A percentile compares a stretch with the other conserved stretches of the same genome.
phyloP scores from a whole-genome alignment of 2,329 filamentous ascomycete genomes.

The Colletotrichum somersetense region DNA sequence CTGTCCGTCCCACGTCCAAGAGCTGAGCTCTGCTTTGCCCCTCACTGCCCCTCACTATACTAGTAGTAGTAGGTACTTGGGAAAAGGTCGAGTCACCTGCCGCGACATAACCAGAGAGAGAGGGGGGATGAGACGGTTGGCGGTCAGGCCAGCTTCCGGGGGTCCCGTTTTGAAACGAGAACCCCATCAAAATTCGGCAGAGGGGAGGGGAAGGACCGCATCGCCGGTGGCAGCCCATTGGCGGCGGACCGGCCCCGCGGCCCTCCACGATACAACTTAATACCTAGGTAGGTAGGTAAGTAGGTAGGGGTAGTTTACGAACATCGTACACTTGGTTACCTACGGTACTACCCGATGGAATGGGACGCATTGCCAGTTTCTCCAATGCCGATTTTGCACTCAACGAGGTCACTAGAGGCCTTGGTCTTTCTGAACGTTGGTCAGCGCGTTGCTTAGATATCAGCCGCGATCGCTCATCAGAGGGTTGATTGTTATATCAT shows the following conservation, averaged over 20 bases:
- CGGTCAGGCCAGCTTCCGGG: too few relatives aligned
- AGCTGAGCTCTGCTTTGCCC: conserved; percentile 11
- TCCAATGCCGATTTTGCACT: conserved; percentile 2
- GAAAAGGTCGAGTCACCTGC: neutral
- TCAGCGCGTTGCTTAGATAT: conserved; percentile 2
- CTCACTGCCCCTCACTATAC: conserved; percentile 1
- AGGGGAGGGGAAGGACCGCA: neutral
- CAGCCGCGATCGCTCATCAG: neutral
- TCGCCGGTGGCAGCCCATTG: conserved; percentile 33
- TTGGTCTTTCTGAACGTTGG: neutral
- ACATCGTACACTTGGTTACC: neutral
- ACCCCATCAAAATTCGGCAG: conserved; percentile 25
- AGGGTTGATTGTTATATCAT: neutral
- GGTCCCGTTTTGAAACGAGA: conserved; percentile 37
- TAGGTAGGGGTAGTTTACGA: too few relatives aligned
- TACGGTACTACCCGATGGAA: neutral
- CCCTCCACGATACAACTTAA: conserved; percentile 4
- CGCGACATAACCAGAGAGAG: neutral
- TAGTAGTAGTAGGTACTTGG: too few relatives aligned
- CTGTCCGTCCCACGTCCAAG: neutral
- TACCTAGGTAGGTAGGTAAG: too few relatives aligned
- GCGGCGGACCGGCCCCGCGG: conserved; percentile 33
- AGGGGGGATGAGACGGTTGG: too few relatives aligned
- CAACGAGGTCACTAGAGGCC: neutral
- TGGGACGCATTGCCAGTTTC: neutral